These are phyloP conservation scores for Stentor coeruleus DNA, from an alignment of 73 alveolate genomes.

Conservation along the genomic window DNA sequence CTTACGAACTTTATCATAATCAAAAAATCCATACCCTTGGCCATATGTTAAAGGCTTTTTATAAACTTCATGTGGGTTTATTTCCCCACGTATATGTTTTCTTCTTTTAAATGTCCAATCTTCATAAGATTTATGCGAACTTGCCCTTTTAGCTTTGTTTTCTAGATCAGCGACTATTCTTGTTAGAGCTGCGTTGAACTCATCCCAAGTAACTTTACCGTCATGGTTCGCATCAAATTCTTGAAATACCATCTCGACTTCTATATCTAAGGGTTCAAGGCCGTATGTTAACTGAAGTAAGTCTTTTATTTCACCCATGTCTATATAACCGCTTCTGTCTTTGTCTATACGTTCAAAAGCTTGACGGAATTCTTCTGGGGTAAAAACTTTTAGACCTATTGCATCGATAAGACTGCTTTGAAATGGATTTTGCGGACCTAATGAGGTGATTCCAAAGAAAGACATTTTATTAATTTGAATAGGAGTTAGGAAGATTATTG, in stretches of 20 bases:
- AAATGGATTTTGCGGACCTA: conserved; percentile 68
- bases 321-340: conserved; percentile 65
- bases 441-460: conserved; percentile 68
- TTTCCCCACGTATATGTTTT: conserved; percentile 58
- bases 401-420: conserved; percentile 56
- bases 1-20: conserved; percentile 39
- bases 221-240: conserved; percentile 65
- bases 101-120: conserved; percentile 48
- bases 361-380: conserved; percentile 54
- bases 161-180: conserved; percentile 50
- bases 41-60: conserved; percentile 61
- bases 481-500: too few relatives aligned
- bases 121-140: conserved; percentile 41
- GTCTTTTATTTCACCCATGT: conserved; percentile 59
- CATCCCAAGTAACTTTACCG: conserved; percentile 71
- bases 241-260: conserved; percentile 63
- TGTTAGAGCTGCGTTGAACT: conserved; percentile 48
- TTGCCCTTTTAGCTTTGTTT: conserved; percentile 56
- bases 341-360: conserved; percentile 55
- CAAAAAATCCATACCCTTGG: conserved; percentile 56
- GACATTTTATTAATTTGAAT: too few relatives aligned
- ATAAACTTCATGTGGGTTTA: conserved; percentile 53
- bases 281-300: conserved; percentile 66
- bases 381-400: conserved; percentile 54
- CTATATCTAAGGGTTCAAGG: conserved; percentile 70